These are phyloP conservation scores for Aphanomyces cochlioides DNA, from an alignment of 352 stramenopile species.

Conservation along the genomic window DNA sequence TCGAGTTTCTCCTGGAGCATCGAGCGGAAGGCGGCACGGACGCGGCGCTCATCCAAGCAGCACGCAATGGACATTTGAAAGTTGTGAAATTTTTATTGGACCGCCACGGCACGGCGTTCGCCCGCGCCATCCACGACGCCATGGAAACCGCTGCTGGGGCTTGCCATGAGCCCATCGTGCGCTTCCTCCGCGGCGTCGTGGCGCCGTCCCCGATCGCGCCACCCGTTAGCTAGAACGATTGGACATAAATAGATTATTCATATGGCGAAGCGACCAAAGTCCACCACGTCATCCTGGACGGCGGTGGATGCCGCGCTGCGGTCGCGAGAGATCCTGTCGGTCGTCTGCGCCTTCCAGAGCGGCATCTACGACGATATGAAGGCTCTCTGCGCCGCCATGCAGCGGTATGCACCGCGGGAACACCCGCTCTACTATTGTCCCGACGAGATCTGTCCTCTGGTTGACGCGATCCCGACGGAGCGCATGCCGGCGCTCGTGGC, in stretches of 20 bases:
- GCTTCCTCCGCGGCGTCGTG: too few species aligned
- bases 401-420: neutral
- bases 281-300: too few species aligned
- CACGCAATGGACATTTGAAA: conserved; percentile 15
- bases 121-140: too few species aligned
- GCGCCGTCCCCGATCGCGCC: too few species aligned
- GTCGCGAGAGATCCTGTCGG: neutral
- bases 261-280: too few species aligned
- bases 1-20: conserved; percentile 29
- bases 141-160: too few species aligned
- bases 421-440: conserved; percentile 1
- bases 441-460: neutral
- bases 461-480: neutral
- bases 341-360: neutral
- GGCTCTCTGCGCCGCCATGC: neutral
- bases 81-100: conserved; percentile 29
- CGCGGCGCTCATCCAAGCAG: conserved; percentile 26
- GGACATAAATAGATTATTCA: too few species aligned
- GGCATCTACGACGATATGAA: neutral
- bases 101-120: too few species aligned
- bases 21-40: conserved; percentile 25
- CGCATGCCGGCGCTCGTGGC: neutral
- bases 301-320: neutral
- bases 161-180: too few species aligned
- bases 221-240: too few species aligned